Base-by-base conservation (phyloP, 192 early-diverging fungal genomes). In the Spizellomyces punctatus region DNA sequence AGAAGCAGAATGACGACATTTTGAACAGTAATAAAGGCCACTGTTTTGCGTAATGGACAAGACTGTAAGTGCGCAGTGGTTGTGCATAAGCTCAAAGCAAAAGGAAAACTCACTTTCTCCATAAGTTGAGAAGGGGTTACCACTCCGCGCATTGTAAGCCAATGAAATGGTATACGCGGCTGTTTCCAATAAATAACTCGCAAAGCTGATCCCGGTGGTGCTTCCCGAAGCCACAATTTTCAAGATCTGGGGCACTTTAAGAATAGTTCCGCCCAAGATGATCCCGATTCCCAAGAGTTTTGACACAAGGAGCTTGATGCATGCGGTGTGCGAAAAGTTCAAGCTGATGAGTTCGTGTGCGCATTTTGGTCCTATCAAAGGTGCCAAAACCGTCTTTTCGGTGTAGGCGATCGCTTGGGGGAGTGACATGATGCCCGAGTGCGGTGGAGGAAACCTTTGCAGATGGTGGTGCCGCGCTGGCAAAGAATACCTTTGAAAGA, bases 221-320 rank as follows among this genome's bases (percentile, higher is more conserved):
- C 91, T 92, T 58, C 79, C 64, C 46, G 89, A 81, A 21, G 76
- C 74, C 17, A 93, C 58, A 58, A 98, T 96, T 67, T 96, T 99
- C 75, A 94, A 75, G 44, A 99, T 96, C 81, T 99, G 96, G 8
- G 98, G 98, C 41, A 99, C 78, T 79, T 99, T 99, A 64, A 98
- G 88, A 46, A 98, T 88, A 45, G 92, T 89, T n/a, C 94, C 92
- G 49, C 92, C 95, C 6, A 90, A 69, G n/a, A 98, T 93, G 63
- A 99, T 95, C n/a, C 94, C 95, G 21, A 99, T 66, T 0, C 95
- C 93, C 12, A 99, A 90, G 0, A 89, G 93, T 75, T 98, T 98
- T 36, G 93, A 94, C 62, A 98, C 72, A 22, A 89, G 77, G 59
- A 91, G 89, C 72, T 92, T 92, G 66, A 94, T 73, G 80, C 98